phyloP scores from a whole-genome alignment of 768 basidiomycete genomes.

The Coprinellus aureogranulatus region DNA sequence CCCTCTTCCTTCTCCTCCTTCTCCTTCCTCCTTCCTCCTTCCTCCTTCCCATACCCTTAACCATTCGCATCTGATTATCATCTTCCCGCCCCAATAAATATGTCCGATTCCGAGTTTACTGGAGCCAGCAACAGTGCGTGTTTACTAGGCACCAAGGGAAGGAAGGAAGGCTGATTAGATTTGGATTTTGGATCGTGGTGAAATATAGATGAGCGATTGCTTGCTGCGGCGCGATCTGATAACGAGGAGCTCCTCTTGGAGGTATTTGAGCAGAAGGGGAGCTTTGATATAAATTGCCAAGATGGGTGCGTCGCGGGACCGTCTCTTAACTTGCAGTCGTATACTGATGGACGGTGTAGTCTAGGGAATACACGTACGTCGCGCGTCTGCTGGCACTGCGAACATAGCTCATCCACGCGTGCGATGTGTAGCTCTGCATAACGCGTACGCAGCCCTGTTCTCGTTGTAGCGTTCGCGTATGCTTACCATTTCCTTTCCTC shows the following conservation, averaged over 20 bases:
- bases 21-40: neutral
- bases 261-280: conserved; percentile 48
- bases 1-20: neutral
- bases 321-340: conserved; percentile 6
- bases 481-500: too few species aligned
- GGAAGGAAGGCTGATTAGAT: too few species aligned
- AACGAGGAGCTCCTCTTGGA: conserved; percentile 66
- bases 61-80: neutral
- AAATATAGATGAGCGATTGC: conserved; percentile 61
- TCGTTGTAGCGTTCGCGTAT: conserved; percentile 8
- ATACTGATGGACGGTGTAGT: conserved; percentile 22
- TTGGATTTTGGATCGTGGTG: neutral
- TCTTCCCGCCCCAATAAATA: neutral
- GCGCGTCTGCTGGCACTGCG: conserved; percentile 3
- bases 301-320: conserved; percentile 60
- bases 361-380: conserved; percentile 78
- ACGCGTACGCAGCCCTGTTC: conserved; percentile 39
- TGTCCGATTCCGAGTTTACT: conserved; percentile 2
- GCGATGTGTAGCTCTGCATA: conserved; percentile 21
- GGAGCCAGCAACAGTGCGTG: conserved; percentile 3
- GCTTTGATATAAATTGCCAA: conserved; percentile 70
- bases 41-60: neutral
- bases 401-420: conserved; percentile 17
- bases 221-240: conserved; percentile 72
- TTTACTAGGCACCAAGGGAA: too few species aligned